phyloP scores from a whole-genome alignment of 805 yeast species.

The Candida bentonensis region DNA sequence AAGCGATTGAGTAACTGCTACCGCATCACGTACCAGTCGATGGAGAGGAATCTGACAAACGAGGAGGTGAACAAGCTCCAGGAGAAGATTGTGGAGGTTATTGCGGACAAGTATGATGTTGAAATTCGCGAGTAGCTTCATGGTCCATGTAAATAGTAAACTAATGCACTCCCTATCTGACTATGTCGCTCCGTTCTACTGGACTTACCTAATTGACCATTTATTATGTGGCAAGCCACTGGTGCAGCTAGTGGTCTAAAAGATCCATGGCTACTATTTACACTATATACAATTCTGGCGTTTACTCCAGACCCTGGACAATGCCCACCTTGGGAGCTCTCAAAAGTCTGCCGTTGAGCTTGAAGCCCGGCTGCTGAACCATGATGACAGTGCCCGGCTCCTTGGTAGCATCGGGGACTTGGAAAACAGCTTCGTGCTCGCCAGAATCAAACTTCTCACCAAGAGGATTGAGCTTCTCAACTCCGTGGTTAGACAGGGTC shows the following conservation, averaged over 20 bases:
- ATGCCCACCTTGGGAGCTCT: constrained; percentile 95
- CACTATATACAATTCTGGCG: not conserved
- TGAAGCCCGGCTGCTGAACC: constrained; percentile 84
- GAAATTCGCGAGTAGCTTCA: constrained; percentile 40
- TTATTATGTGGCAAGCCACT: too few species aligned
- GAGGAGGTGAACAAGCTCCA: constrained; percentile 71
- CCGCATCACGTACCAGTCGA: constrained; percentile 83
- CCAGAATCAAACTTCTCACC: constrained; percentile 86
- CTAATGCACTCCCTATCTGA: not conserved
- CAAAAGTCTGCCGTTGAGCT: constrained; percentile 72
- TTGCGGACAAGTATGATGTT: constrained; percentile 39
- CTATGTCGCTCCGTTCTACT: too few species aligned
- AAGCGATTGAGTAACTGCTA: constrained; percentile 69
- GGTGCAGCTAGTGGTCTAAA: not conserved
- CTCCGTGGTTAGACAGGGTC: constrained; percentile 69
- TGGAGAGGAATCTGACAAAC: constrained; percentile 85
- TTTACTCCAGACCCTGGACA: constrained; percentile 43
- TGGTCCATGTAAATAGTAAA: not conserved
- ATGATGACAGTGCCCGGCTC: constrained; percentile 87
- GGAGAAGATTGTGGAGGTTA: constrained; percentile 42
- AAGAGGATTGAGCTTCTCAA: constrained; percentile 64
- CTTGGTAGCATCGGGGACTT: constrained; percentile 71
- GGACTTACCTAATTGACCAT: too few species aligned
- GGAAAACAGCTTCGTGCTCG: constrained; percentile 84
- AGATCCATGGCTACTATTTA: constrained; percentile 1